Base-by-base conservation (phyloP, 2,329 filamentous ascomycete genomes). In the Ciborinia camelliae region DNA sequence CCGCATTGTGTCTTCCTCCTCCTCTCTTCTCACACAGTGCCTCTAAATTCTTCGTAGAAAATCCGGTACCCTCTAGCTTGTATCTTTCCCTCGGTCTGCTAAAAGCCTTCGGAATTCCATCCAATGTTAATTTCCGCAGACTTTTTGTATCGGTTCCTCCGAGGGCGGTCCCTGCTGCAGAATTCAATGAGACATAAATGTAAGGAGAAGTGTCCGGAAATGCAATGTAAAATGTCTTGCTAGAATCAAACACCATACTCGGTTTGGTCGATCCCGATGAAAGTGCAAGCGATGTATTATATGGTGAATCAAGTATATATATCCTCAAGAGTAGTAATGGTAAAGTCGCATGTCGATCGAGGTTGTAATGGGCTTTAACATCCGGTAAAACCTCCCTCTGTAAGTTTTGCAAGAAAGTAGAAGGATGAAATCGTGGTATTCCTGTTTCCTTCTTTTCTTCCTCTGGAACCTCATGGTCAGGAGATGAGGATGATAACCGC, bases 281-380 rank as follows among this genome's bases (percentile, higher is more conserved):
- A 59, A 83, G 75, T 1, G 83, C 82, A 20, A 85, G 77, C 45
- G 79, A 78, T 20, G 84, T 86, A 70, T 89, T 90, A 75, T 96
- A 96, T 0, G 91, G 91, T 1, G 90, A 91, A 74, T 95, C 89
- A 68, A 92, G 80, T 65, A 93, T 85, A 72, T 92, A 90, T 53
- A 96, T 87, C 59, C 91, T 86, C n/a, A 96, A 78, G 32, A 95
- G 81, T 0, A 90, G 82, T 4, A 95, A 79, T 0, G 90, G 86
- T n/a, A 90, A 80, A 1, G 82, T 81, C 62, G 84, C 81, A 62
- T 90, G 88, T n/a, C 88, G 85, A 69, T 90, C 87, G 66, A 95
- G 85, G 71, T 91, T 88, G 75, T 91, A 95, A 76, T 96, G 90
- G 6, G 90, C 90, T 76, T 95, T 96, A 70, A 93, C 85, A 65